These are phyloP conservation scores for Aureococcus anophagefferens DNA, from an alignment of 108 stramenopile species.

Conservation along the genomic window DNA sequence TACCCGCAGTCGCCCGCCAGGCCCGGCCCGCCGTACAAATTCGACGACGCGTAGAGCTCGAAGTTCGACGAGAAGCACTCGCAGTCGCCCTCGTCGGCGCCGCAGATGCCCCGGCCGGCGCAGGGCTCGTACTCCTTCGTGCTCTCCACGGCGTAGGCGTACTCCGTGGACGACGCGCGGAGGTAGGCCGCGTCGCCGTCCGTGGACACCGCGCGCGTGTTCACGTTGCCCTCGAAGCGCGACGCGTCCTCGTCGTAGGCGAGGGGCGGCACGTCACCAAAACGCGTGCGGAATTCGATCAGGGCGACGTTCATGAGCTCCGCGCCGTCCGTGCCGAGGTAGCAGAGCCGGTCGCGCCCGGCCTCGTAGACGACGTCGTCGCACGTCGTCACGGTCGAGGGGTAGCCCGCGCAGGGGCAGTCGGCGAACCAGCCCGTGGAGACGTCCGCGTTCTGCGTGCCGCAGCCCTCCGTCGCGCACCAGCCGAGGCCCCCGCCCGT, in stretches of 20 bases:
- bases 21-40: constrained; percentile 37
- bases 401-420: too few species aligned
- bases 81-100: constrained; percentile 11
- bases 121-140: constrained; percentile 32
- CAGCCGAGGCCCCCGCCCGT: too few species aligned
- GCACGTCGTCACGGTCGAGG: too few species aligned
- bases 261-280: constrained; percentile 9
- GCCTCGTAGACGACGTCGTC: too few species aligned
- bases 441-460: too few species aligned
- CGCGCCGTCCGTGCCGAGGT: background rate
- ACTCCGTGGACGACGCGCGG: background rate
- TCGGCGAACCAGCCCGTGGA: too few species aligned
- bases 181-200: background rate
- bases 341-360: background rate
- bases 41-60: constrained; percentile 11
- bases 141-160: constrained; percentile 2
- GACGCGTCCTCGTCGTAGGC: background rate
- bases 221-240: background rate
- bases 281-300: background rate
- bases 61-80: constrained; percentile 11
- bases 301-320: background rate
- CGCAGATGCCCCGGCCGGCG: constrained; percentile 37
- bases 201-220: background rate
- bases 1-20: constrained; percentile 37
- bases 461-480: too few species aligned